Evolutionary conservation across 2,329 filamentous ascomycete species (phyloP).

Genomic region (Claviceps sp.): DNA sequence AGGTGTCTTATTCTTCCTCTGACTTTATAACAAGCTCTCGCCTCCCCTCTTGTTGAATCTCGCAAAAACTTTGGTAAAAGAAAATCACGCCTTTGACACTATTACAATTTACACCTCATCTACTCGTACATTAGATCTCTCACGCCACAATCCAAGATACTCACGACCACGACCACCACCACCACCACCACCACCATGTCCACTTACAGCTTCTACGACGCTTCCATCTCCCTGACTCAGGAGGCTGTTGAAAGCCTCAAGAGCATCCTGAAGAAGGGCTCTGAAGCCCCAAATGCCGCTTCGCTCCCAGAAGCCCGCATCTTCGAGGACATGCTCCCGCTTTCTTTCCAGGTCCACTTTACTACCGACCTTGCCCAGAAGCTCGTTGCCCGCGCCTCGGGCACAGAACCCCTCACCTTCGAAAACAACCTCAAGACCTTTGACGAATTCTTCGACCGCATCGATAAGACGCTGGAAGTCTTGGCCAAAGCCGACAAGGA

Average conservation of each 20-base stretch:
- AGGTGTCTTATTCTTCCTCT: not conserved
- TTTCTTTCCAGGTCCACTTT: slow-evolving; percentile 27
- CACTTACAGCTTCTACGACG: slow-evolving; percentile 27
- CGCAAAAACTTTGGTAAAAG: not conserved
- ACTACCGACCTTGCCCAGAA: slow-evolving; percentile 17
- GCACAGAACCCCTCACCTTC: slow-evolving; percentile 14
- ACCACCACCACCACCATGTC: slow-evolving; percentile 16
- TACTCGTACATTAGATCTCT: not conserved
- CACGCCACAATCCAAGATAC: not conserved
- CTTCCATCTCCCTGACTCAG: slow-evolving; percentile 19
- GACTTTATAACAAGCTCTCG: slow-evolving; percentile 1
- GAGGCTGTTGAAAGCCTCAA: slow-evolving; percentile 19
- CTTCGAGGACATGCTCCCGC: slow-evolving; percentile 28
- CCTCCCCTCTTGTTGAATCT: not conserved
- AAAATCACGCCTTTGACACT: not conserved
- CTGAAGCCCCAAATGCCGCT: slow-evolving; percentile 18
- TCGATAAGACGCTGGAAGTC: slow-evolving; percentile 17
- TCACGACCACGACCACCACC: slow-evolving; percentile 10
- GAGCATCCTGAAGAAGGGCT: slow-evolving; percentile 23
- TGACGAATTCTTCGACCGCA: slow-evolving; percentile 21
- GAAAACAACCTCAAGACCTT: slow-evolving; percentile 19
- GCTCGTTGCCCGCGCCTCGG: slow-evolving; percentile 20
- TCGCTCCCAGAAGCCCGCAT: slow-evolving; percentile 21
- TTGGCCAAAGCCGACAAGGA: slow-evolving; percentile 21
- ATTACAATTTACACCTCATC: not conserved